Percentiles rank a stretch among this genome's conserved stretches.
These are phyloP conservation scores for Phytophthora tentaculata DNA, from an alignment of 352 stramenopile species.

Conservation along the genomic window DNA sequence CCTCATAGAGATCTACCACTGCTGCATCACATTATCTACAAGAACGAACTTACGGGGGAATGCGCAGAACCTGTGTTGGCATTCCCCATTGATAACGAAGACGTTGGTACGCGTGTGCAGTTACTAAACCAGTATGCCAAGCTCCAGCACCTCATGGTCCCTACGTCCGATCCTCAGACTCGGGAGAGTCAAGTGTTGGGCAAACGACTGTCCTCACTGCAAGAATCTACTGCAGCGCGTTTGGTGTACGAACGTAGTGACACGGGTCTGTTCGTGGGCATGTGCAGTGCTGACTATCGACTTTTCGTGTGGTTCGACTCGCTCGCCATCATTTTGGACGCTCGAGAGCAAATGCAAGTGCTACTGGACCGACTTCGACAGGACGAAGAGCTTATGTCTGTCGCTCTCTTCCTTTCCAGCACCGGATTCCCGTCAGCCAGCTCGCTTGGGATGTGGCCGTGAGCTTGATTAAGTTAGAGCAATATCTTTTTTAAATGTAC, in stretches of 20 bases:
- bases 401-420: conserved; percentile 38
- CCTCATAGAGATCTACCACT: conserved; percentile 62
- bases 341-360: conserved; percentile 58
- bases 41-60: conserved; percentile 71
- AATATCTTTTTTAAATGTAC: background rate
- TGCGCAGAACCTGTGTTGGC: conserved; percentile 49
- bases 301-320: conserved; percentile 67
- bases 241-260: conserved; percentile 60
- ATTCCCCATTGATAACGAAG: conserved; percentile 52
- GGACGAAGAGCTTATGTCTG: conserved; percentile 64
- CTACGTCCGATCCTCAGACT: conserved; percentile 13
- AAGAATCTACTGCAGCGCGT: conserved; percentile 44
- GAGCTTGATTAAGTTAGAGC: background rate
- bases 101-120: conserved; percentile 40
- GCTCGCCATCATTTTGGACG: conserved; percentile 50
- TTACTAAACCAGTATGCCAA: conserved; percentile 64
- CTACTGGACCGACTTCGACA: conserved; percentile 59
- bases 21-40: conserved; percentile 73
- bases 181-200: conserved; percentile 57
- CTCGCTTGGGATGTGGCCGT: conserved; percentile 35
- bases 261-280: conserved; percentile 53
- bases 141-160: conserved; percentile 62
- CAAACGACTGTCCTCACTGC: conserved; percentile 43
- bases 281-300: conserved; percentile 60
- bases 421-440: conserved; percentile 32